Evolutionary conservation across 2,329 filamentous ascomycete genomes (phyloP).

Genomic region (Paecilomyces sp.): DNA sequence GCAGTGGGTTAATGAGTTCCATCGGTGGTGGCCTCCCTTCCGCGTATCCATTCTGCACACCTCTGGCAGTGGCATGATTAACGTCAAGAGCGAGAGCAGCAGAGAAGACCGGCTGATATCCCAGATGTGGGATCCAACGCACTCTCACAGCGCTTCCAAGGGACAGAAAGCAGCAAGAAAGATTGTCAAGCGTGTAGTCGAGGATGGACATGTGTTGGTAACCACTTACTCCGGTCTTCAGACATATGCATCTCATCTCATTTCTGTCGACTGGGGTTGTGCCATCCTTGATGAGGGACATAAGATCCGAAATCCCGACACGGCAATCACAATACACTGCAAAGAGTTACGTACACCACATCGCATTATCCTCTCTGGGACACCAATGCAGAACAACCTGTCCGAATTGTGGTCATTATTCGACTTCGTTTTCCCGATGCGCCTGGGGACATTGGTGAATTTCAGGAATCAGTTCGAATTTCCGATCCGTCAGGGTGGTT

Average conservation of each 20-base stretch:
- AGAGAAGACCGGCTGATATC: conserved; percentile 58
- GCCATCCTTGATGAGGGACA: conserved; percentile 95
- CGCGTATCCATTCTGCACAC: conserved; percentile 92
- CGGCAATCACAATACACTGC: conserved; percentile 87
- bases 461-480: conserved; percentile 91
- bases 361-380: conserved; percentile 87
- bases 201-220: conserved; percentile 84
- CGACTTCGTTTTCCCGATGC: conserved; percentile 96
- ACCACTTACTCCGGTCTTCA: conserved; percentile 96
- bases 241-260: conserved; percentile 75
- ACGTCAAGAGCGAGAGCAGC: conserved; percentile 55
- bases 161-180: conserved; percentile 65
- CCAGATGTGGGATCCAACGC: conserved; percentile 44
- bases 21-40: conserved; percentile 98
- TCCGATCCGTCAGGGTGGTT: conserved; percentile 86
- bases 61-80: conserved; percentile 93
- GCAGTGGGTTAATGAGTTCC: conserved; percentile 98
- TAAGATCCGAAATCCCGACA: conserved; percentile 95
- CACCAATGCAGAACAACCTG: conserved; percentile 95
- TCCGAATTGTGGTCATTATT: conserved; percentile 95
- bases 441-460: conserved; percentile 80
- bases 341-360: conserved; percentile 89
- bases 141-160: conserved; percentile 33
- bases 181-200: conserved; percentile 74
- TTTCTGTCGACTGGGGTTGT: conserved; percentile 83